These are phyloP conservation scores for Marchantia paleacea DNA, from an alignment of 225 moss, liverwort and hornwort genomes.

Conservation along the genomic window DNA sequence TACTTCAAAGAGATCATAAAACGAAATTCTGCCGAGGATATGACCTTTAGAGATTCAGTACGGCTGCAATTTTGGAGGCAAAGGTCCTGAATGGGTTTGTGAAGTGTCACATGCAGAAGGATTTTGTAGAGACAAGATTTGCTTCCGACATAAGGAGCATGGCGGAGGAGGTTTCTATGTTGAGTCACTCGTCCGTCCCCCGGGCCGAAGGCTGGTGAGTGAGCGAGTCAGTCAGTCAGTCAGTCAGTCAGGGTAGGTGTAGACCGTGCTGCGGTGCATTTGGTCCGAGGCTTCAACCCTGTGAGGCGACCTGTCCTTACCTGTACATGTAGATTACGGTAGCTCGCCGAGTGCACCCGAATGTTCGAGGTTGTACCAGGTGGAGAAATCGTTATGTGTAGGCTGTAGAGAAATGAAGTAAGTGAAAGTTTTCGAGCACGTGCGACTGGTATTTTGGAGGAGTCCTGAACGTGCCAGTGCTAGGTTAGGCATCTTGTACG, in stretches of 20 bases:
- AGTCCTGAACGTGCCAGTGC: background rate
- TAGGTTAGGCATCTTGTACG: constrained; percentile 1
- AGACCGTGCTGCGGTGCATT: background rate
- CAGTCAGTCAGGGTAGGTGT: background rate
- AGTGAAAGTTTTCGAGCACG: background rate
- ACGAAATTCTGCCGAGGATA: background rate
- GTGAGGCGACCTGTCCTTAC: background rate
- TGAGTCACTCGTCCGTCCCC: background rate
- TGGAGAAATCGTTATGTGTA: background rate
- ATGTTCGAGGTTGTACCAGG: background rate
- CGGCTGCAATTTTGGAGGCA: background rate
- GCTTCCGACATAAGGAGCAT: background rate
- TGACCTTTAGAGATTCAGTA: background rate
- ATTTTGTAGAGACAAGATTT: background rate
- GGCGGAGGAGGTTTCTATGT: background rate
- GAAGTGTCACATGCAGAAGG: background rate
- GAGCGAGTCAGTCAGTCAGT: too few relatives aligned
- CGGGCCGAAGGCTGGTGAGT: background rate
- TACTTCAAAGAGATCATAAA: background rate
- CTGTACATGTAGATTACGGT: background rate
- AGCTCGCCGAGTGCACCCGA: background rate
- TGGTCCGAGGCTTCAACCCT: background rate
- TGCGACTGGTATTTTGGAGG: background rate
- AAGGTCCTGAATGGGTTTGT: background rate
- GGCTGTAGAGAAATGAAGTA: background rate